Percentiles rank a stretch among this genome's conserved stretches.
Conservation (phyloP, 768 basidiomycete genomes). For the Hirschioporus abietinus region DNA sequence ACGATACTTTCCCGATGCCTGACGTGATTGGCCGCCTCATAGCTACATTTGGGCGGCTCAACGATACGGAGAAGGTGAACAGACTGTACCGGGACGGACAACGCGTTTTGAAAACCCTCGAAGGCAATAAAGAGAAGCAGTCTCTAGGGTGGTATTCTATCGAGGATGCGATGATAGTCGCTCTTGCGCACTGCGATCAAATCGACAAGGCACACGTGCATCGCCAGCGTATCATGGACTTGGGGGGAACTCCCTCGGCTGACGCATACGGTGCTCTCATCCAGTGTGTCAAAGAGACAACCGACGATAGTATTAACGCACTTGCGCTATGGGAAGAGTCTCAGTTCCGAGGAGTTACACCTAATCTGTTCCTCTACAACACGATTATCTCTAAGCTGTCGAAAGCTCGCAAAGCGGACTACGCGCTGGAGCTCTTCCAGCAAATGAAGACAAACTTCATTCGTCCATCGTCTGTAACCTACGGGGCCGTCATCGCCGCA, state of each 20-base stretch:
- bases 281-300: constrained; percentile 83
- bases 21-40: constrained; percentile 57
- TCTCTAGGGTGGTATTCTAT: constrained; percentile 63
- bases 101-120: constrained; percentile 42
- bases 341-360: constrained; percentile 56
- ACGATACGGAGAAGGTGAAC: constrained; percentile 54
- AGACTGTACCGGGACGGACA: constrained; percentile 69
- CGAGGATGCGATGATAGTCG: constrained; percentile 89
- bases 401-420: constrained; percentile 89
- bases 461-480: constrained; percentile 80
- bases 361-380: constrained; percentile 91
- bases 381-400: constrained; percentile 95
- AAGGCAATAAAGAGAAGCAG: constrained; percentile 42
- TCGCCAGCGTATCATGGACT: constrained; percentile 68
- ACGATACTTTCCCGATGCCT: constrained; percentile 45
- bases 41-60: constrained; percentile 57
- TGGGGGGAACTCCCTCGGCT: constrained; percentile 73
- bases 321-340: constrained; percentile 80
- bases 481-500: constrained; percentile 90
- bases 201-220: constrained; percentile 78
- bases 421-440: constrained; percentile 82
- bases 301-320: constrained; percentile 89
- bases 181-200: constrained; percentile 75
- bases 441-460: constrained; percentile 70
- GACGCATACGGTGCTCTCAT: constrained; percentile 94